Conservation (phyloP, 306 rosid species). For the Cicer cuneatum region DNA sequence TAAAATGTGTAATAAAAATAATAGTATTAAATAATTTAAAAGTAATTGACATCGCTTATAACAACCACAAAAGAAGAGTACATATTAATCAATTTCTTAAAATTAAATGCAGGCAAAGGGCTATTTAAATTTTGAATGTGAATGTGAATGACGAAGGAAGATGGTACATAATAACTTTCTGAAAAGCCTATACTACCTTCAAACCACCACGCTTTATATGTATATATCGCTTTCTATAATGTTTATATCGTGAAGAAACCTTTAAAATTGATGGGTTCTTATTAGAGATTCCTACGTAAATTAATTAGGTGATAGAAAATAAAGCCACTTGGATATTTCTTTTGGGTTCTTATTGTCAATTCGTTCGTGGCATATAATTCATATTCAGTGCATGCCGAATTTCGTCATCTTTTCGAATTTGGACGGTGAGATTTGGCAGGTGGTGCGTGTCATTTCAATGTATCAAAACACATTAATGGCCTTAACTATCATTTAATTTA, state of each 20-base stretch:
- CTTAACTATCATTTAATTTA: constrained; percentile 45
- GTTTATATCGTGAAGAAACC: constrained; percentile 21
- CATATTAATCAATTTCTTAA: not conserved
- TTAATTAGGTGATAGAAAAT: constrained; percentile 36
- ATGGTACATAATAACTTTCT: constrained; percentile 26
- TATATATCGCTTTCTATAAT: not conserved
- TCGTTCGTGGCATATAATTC: constrained; percentile 38
- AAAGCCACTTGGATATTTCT: constrained; percentile 39
- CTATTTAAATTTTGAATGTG: constrained; percentile 28
- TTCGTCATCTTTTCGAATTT: constrained; percentile 14
- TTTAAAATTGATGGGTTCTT: constrained; percentile 34
- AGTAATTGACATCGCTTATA: too few species aligned
- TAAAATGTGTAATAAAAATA: too few species aligned
- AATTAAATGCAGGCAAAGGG: not conserved
- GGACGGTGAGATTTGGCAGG: constrained; percentile 38
- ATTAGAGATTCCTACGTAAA: constrained; percentile 40
- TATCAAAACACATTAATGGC: constrained; percentile 33
- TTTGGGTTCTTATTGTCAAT: constrained; percentile 37
- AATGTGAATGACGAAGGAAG: constrained; percentile 17
- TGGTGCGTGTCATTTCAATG: constrained; percentile 44
- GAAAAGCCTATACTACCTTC: constrained; percentile 41
- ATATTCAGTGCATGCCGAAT: constrained; percentile 39
- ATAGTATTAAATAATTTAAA: too few species aligned
- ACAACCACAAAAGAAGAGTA: too few species aligned
- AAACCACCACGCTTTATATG: not conserved